Evolutionary conservation across 1,139 yeast species (phyloP).

Genomic region (Saccharomyces hybrid): DNA sequence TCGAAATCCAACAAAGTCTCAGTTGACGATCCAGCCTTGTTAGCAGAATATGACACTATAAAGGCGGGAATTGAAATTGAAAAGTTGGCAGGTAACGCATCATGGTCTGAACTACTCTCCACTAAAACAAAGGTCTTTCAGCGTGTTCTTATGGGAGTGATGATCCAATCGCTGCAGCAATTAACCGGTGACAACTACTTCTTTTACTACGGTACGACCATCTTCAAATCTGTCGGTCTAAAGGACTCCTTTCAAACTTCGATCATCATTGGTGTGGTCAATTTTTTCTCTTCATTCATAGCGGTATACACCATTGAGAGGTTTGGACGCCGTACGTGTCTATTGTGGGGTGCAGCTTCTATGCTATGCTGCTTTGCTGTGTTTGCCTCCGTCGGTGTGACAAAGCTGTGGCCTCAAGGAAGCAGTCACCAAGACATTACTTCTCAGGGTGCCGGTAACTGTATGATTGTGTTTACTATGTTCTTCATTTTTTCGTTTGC

Average conservation of each 20-base stretch:
- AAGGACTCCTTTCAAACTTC: slow-evolving; percentile 62
- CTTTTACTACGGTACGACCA: slow-evolving; percentile 67
- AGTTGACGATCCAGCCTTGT: slow-evolving; percentile 38
- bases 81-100: slow-evolving; percentile 29
- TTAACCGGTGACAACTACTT: slow-evolving; percentile 70
- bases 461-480: slow-evolving; percentile 68
- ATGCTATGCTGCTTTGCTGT: slow-evolving; percentile 56
- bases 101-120: slow-evolving; percentile 33
- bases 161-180: slow-evolving; percentile 61
- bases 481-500: slow-evolving; percentile 71
- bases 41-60: slow-evolving; percentile 49
- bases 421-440: slow-evolving; percentile 38
- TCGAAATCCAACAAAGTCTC: slow-evolving; percentile 39
- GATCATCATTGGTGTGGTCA: slow-evolving; percentile 64
- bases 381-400: slow-evolving; percentile 58
- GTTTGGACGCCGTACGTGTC: slow-evolving; percentile 56
- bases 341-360: slow-evolving; percentile 51
- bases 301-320: slow-evolving; percentile 57
- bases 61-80: slow-evolving; percentile 50
- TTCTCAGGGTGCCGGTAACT: slow-evolving; percentile 49
- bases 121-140: slow-evolving; percentile 37
- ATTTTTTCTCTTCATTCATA: slow-evolving; percentile 60
- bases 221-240: slow-evolving; percentile 65
- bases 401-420: slow-evolving; percentile 46
- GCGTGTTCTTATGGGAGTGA: slow-evolving; percentile 54